Conservation (phyloP, 73 alveolate species). For the Uronychia binucleata region DNA sequence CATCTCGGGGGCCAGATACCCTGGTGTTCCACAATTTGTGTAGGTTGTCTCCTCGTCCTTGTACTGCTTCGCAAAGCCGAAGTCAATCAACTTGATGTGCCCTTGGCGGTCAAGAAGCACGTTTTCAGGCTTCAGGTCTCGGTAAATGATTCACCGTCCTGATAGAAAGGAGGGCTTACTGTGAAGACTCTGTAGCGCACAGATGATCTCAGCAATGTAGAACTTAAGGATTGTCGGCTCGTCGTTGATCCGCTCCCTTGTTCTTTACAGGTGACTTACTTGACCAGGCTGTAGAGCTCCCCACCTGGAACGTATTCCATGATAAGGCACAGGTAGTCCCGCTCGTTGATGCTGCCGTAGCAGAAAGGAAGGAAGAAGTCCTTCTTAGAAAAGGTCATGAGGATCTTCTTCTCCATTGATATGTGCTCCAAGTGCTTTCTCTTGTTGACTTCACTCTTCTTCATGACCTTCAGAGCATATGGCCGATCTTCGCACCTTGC, state of each 20-base stretch:
- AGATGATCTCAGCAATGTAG: neutral
- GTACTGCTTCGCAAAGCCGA: constrained; percentile 45
- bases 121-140: constrained; percentile 53
- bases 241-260: constrained; percentile 3
- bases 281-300: constrained; percentile 52
- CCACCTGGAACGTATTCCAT: constrained; percentile 83
- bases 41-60: constrained; percentile 27
- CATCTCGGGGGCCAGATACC: constrained; percentile 77
- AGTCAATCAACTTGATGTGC: constrained; percentile 52
- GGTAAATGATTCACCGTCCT: constrained; percentile 33
- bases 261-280: neutral
- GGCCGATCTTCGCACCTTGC: constrained; percentile 27
- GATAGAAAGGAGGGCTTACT: neutral
- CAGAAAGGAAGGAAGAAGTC: neutral
- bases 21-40: constrained; percentile 75
- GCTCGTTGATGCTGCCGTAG: neutral
- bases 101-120: constrained; percentile 20
- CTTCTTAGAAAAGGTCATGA: neutral
- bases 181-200: neutral
- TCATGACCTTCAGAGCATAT: constrained; percentile 14
- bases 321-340: neutral
- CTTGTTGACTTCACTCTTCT: constrained; percentile 5
- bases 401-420: neutral
- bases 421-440: constrained; percentile 2
- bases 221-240: neutral